A percentile compares a stretch with the other conserved stretches of the same genome.
phyloP scores from a whole-genome alignment of 208 protist genomes.

The Leishmania guyanensis region DNA sequence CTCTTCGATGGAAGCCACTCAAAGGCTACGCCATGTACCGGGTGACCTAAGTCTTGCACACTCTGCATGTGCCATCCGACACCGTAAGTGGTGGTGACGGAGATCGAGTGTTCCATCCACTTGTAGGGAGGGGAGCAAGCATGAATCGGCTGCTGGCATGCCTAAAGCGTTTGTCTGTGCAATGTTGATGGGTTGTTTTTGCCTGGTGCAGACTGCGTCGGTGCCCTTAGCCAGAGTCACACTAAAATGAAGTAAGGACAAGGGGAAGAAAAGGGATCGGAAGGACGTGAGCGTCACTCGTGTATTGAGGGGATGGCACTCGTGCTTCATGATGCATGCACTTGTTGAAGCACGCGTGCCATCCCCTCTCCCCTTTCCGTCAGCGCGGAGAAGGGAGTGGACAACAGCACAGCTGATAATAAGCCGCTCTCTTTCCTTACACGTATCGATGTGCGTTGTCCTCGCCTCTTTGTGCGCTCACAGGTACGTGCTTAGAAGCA shows the following conservation, averaged over 20 bases:
- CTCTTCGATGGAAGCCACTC: not conserved
- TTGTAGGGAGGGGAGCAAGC: not conserved
- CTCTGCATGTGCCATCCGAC: not conserved
- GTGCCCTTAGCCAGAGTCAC: not conserved
- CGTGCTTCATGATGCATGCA: not conserved
- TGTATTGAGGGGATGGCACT: not conserved
- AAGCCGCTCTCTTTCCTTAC: not conserved
- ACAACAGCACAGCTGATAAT: not conserved
- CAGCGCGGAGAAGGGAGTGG: not conserved
- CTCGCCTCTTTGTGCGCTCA: too few species aligned
- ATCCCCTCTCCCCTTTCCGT: not conserved
- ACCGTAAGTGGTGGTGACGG: not conserved
- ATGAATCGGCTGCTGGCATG: not conserved
- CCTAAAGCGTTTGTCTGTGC: not conserved
- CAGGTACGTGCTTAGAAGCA: not conserved
- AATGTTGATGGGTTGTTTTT: not conserved
- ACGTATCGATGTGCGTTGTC: not conserved
- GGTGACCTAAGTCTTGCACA: not conserved
- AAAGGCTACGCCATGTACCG: slow-evolving; percentile 1
- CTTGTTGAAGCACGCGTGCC: not conserved
- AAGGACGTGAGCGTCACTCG: not conserved
- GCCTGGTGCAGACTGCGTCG: not conserved
- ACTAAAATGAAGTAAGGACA: not conserved
- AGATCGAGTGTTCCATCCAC: not conserved
- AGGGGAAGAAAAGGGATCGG: not conserved